Evolutionary conservation across 2,329 filamentous ascomycete species (phyloP), one percentile per base, ranked within the genome.

Genomic region (Aspergillus tanneri): DNA sequence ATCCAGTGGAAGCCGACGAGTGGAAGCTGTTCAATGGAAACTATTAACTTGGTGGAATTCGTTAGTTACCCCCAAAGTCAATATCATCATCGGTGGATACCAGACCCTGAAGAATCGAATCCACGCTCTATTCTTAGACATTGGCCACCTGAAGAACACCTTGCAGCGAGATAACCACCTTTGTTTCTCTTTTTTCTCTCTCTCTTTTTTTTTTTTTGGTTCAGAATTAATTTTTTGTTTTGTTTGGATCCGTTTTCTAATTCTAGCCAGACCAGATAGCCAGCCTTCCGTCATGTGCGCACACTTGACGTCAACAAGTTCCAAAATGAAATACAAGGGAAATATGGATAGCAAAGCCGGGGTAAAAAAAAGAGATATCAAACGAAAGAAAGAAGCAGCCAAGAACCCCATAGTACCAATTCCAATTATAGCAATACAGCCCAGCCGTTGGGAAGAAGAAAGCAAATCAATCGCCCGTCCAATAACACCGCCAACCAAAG

Each of bases 401-500:
- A 30, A 47, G 37, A n/a, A n/a, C 24, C 39, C 46, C 34, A 35
- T 42, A 49, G 19, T 23, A 49, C n/a, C 22, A 24, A 48, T 47
- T 21, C 25, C 30, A 36, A 46, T 53, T 54, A 53, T 63, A 64
- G 55, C 59, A 63, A 59, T 61, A 62, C 54, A 56, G 54, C 40
- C 56, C 50, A 49, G 46, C 47, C 47, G 44, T 46, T 45, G 49
- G 41, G 49, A 55, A 45, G 19, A 52, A 52, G 12, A 47, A 48
- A 50, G n/a, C n/a, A n/a, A n/a, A n/a, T n/a, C n/a, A 19, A 18
- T 34, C 14, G 36, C 52, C 49, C 47, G 49, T 50, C 38, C 50
- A 57, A 37, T 55, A 36, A 65, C 63, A 63, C 63, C 64, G 45
- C 53, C 46, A 53, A 54, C 59, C 57, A 52, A 59, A 57, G 58